Evolutionary conservation across 169 alveolate genomes (phyloP), one percentile per base, ranked within the genome.

Genomic region (Plasmodium ovale): DNA sequence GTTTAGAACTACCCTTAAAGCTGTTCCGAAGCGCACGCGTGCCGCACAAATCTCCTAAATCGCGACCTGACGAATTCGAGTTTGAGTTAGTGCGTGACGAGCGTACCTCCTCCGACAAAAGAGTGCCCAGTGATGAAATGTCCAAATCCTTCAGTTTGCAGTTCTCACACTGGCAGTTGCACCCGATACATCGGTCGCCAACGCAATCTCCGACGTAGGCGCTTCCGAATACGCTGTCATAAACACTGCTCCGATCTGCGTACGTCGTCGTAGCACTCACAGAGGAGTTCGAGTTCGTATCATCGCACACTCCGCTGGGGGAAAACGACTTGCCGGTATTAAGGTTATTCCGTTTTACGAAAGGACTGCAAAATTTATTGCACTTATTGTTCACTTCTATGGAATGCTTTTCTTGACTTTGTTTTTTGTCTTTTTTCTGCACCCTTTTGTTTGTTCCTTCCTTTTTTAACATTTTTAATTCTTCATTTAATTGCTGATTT

Each of bases 391-490:
- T 47, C 56, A 6, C 16, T n/a, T 35, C 65, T 54, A 5, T 19
- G 33, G 29, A 21, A 12, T 4, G 72, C 19, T 9, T 58, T 3
- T 59, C 23, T 27, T 53, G 23, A 1, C 21, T 31, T 16, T 33
- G 56, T 37, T 73, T 73, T 21, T 27, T 73, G 3, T 42, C 27
- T 19, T 16, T 49, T 64, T 64, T 60, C 59, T 33, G 29, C n/a
- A 21, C 25, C n/a, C 59, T 59, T 33, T 19, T 16, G 59, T 49
- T 9, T 7, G 35, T 16, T 27, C 64, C 59, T 31, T 58, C 39
- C 14, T 59, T 73, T 73, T 73, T 73, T 60, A 73, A 73, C 35
- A 39, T 58, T 73, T 53, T 73, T 73, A 73, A 59, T 73, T 73
- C 65, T 23, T 73, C 88, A 59, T 59, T 59, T 12, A 73, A 35